Percentiles rank a stretch among this genome's conserved stretches.
Conservation (phyloP, 2,329 filamentous ascomycete species). For the Nigrograna mackinnonii region DNA sequence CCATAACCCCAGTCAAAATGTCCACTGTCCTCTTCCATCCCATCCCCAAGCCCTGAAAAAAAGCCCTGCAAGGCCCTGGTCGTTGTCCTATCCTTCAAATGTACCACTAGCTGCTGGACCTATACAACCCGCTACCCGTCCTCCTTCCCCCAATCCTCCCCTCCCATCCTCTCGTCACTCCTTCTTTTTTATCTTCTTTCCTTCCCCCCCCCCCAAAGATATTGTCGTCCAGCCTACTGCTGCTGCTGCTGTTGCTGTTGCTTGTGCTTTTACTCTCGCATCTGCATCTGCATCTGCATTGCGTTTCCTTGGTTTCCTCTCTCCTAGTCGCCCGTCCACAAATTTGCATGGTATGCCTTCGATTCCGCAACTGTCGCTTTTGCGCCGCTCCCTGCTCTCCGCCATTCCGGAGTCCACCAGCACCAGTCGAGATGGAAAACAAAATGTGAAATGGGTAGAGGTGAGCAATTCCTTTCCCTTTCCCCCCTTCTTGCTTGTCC, state of each 20-base stretch:
- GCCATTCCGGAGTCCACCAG: conserved; percentile 11
- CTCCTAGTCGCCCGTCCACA: conserved; percentile 3
- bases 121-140: too few species aligned
- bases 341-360: conserved; percentile 29
- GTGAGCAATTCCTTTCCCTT: conserved; percentile 20
- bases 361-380: conserved; percentile 25
- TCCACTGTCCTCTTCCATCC: conserved; percentile 19
- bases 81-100: conserved; percentile 14
- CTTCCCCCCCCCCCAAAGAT: conserved; percentile 13
- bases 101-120: conserved; percentile 17
- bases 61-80: background rate
- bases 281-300: background rate
- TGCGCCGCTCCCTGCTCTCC: conserved; percentile 26
- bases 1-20: conserved; percentile 28
- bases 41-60: conserved; percentile 20
- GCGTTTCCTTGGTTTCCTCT: background rate
- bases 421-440: conserved; percentile 25
- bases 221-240: conserved; percentile 13
- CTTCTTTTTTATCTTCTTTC: conserved; percentile 9
- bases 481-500: background rate
- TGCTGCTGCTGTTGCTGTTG: conserved; percentile 7
- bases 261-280: background rate
- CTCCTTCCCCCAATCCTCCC: conserved; percentile 1
- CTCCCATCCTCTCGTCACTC: conserved; percentile 20
- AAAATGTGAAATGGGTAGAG: conserved; percentile 47